A percentile compares a stretch with the other conserved stretches of the same genome.
Evolutionary conservation across 208 protist species (phyloP).

Genomic region (Trypanosoma cruzi): DNA sequence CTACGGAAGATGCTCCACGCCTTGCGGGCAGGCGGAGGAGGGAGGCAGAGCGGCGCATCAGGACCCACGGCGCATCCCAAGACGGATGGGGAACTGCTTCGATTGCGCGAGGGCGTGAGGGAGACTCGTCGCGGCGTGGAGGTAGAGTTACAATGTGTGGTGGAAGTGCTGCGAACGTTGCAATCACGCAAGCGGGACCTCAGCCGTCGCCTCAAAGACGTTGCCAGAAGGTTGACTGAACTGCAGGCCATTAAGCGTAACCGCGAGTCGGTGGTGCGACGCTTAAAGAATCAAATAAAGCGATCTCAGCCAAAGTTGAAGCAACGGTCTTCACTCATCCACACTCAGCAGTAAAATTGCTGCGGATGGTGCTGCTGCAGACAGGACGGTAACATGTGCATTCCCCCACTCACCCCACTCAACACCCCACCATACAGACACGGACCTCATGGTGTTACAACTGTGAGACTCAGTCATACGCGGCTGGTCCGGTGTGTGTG

Average conservation of each 20-base stretch:
- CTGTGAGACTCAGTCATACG: too few species aligned
- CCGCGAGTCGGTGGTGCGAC: constrained; percentile 8
- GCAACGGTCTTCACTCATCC: background rate
- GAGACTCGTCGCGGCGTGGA: constrained; percentile 1
- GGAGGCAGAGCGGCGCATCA: background rate
- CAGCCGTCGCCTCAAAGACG: background rate
- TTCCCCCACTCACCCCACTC: too few species aligned
- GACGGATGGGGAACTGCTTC: background rate
- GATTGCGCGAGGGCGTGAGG: constrained; percentile 6
- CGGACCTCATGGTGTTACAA: too few species aligned
- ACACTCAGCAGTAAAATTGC: too few species aligned
- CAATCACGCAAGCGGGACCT: constrained; percentile 8
- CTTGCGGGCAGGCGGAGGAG: constrained; percentile 22
- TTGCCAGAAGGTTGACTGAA: constrained; percentile 7
- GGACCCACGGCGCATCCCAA: background rate
- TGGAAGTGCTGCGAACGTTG: background rate
- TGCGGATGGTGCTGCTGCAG: too few species aligned
- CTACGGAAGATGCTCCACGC: constrained; percentile 58
- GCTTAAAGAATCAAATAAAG: constrained; percentile 6
- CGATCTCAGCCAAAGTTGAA: background rate
- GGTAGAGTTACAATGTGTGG: constrained; percentile 1
- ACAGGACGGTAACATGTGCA: too few species aligned
- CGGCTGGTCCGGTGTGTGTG: too few species aligned
- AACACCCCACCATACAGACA: too few species aligned
- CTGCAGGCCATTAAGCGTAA: constrained; percentile 3